Percentiles rank a stretch among this genome's conserved stretches.
These are phyloP conservation scores for Akebia trifoliata DNA, from an alignment of 164 flowering plant species.

Conservation along the genomic window DNA sequence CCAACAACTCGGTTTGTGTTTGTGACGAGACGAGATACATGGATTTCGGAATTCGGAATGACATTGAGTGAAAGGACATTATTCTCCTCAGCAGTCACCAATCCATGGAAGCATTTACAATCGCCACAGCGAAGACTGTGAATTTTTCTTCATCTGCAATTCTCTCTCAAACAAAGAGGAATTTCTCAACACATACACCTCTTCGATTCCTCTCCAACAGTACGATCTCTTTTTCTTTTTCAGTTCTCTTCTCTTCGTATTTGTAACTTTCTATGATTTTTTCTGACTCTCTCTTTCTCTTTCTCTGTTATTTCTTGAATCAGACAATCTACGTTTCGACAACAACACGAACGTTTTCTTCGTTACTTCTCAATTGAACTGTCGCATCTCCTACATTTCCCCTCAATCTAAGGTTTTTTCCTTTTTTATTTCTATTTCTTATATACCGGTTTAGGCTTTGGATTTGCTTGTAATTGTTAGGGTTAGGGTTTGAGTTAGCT, in stretches of 20 bases:
- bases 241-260: neutral
- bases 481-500: neutral
- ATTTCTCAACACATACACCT: conserved; percentile 5
- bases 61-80: too few species aligned
- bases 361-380: neutral
- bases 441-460: neutral
- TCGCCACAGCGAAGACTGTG: neutral
- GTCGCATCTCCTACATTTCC: neutral
- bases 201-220: neutral
- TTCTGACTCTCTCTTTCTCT: neutral
- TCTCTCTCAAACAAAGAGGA: conserved; percentile 2
- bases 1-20: too few species aligned
- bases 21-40: too few species aligned
- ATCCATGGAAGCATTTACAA: neutral
- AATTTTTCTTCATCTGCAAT: conserved; percentile 1
- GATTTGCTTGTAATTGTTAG: neutral
- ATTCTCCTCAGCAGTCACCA: neutral
- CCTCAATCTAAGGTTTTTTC: conserved; percentile 8
- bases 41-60: too few species aligned
- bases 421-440: neutral
- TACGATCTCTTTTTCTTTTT: neutral
- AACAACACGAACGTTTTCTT: neutral
- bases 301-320: conserved; percentile 2
- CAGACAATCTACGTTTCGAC: neutral
- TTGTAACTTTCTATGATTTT: too few species aligned